These are phyloP conservation scores for Potentilla sterilis DNA, from an alignment of 306 rosid species.

Conservation along the genomic window DNA sequence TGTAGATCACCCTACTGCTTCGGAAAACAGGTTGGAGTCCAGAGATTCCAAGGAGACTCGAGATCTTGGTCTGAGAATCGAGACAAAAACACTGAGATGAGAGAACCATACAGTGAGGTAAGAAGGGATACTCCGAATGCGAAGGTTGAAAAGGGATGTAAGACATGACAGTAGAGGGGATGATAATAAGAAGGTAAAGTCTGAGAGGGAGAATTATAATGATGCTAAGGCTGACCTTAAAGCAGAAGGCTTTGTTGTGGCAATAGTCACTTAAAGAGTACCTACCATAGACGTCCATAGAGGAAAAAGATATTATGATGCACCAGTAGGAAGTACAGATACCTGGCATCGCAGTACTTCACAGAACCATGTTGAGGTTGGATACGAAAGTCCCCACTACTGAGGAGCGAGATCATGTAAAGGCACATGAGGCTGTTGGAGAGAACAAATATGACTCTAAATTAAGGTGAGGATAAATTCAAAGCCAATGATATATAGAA, in stretches of 20 bases:
- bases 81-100: slow-evolving; percentile 56
- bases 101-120: slow-evolving; percentile 56
- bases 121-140: slow-evolving; percentile 66
- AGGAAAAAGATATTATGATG: slow-evolving; percentile 64
- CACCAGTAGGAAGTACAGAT: slow-evolving; percentile 54
- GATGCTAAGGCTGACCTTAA: slow-evolving; percentile 60
- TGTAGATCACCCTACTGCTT: slow-evolving; percentile 44
- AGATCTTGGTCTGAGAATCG: slow-evolving; percentile 77
- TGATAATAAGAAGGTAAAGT: slow-evolving; percentile 53
- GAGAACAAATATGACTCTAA: slow-evolving; percentile 78
- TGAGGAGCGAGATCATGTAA: slow-evolving; percentile 63
- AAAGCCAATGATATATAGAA: slow-evolving; percentile 84
- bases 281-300: too few species aligned
- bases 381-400: slow-evolving; percentile 48
- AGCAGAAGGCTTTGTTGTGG: slow-evolving; percentile 45
- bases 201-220: slow-evolving; percentile 59
- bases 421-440: slow-evolving; percentile 70
- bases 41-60: slow-evolving; percentile 63
- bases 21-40: slow-evolving; percentile 59
- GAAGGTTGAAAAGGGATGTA: slow-evolving; percentile 78
- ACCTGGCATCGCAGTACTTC: slow-evolving; percentile 58
- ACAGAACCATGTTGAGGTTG: slow-evolving; percentile 54
- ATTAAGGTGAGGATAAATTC: slow-evolving; percentile 74
- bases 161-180: slow-evolving; percentile 68
- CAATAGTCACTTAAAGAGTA: slow-evolving; percentile 55